phyloP scores from a whole-genome alignment of 2,329 filamentous ascomycete genomes.

The Alternaria dauci region DNA sequence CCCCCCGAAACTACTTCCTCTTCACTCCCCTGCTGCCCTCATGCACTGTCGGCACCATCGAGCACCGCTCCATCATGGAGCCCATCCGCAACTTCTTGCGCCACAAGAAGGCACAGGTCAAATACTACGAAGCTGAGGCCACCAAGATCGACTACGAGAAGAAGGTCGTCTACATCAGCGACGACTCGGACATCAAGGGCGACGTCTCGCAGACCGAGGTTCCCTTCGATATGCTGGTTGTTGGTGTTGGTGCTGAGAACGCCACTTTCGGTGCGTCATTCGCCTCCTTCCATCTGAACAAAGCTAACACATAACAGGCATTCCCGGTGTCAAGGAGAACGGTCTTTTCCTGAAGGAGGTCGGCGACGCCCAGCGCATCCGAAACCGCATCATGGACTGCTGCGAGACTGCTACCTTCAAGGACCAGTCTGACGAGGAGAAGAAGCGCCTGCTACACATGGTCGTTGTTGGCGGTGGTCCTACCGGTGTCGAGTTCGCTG shows the following conservation, averaged over 20 bases:
- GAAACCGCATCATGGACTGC: conserved; percentile 99
- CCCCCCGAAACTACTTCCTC: conserved; percentile 98
- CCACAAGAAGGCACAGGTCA: conserved; percentile 91
- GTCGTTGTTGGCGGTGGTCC: conserved; percentile 86
- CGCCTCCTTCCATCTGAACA: not conserved
- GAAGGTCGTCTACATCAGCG: conserved; percentile 86
- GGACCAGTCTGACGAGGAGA: conserved; percentile 86
- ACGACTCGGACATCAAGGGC: conserved; percentile 93
- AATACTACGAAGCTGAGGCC: conserved; percentile 97
- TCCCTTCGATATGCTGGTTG: conserved; percentile 96
- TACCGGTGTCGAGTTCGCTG: conserved; percentile 97
- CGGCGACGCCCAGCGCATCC: conserved; percentile 91
- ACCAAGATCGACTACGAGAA: conserved; percentile 93
- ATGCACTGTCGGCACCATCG: conserved; percentile 95
- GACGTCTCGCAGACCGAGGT: conserved; percentile 84
- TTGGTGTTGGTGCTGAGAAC: conserved; percentile 97
- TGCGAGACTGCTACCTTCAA: conserved; percentile 99
- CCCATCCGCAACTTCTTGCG: conserved; percentile 94
- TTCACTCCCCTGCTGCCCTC: conserved; percentile 97
- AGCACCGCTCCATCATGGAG: conserved; percentile 99
- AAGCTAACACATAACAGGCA: conserved; percentile 59
- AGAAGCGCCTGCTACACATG: conserved; percentile 96
- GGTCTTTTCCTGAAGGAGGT: conserved; percentile 99
- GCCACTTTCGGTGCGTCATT: conserved; percentile 81
- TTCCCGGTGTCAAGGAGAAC: conserved; percentile 92